These are phyloP conservation scores for Rhizopogon vesiculosus DNA, from an alignment of 768 basidiomycete genomes.

Conservation along the genomic window DNA sequence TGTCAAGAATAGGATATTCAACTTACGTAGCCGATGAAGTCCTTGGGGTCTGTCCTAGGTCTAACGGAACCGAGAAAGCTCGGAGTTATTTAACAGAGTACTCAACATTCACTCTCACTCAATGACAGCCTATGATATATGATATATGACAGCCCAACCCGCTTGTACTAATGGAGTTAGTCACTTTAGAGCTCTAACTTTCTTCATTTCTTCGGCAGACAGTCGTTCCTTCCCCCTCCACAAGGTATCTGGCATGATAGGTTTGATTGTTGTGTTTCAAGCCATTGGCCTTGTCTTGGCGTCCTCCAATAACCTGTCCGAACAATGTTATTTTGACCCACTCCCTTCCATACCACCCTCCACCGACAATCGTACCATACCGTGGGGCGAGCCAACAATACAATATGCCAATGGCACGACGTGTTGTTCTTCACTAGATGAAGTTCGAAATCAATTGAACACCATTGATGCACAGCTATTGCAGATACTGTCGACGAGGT, in stretches of 20 bases:
- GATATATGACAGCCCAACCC: no score
- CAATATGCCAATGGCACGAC: slow-evolving; percentile 15
- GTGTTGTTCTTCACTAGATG: slow-evolving; percentile 19
- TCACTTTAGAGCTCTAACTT: no score
- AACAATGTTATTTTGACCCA: slow-evolving; percentile 15
- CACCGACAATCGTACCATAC: slow-evolving; percentile 12
- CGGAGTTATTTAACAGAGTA: no score
- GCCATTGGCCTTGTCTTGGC: not conserved
- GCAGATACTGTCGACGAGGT: slow-evolving; percentile 16
- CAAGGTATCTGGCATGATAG: not conserved
- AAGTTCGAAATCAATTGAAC: slow-evolving; percentile 13
- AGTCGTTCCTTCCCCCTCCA: not conserved
- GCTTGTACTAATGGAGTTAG: no score
- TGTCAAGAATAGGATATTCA: no score
- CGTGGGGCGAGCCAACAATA: slow-evolving; percentile 20
- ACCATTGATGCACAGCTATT: slow-evolving; percentile 14
- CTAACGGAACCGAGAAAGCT: no score
- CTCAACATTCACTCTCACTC: no score
- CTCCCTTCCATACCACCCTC: slow-evolving; percentile 11
- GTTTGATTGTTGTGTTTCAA: not conserved
- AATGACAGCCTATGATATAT: no score
- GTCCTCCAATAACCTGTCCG: not conserved
- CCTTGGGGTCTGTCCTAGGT: no score
- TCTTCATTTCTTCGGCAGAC: no score
- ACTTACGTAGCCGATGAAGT: no score